Evolutionary conservation across 345 rosid species (phyloP), one percentile per base, ranked within the genome.

Genomic region (Theobroma cacao): DNA sequence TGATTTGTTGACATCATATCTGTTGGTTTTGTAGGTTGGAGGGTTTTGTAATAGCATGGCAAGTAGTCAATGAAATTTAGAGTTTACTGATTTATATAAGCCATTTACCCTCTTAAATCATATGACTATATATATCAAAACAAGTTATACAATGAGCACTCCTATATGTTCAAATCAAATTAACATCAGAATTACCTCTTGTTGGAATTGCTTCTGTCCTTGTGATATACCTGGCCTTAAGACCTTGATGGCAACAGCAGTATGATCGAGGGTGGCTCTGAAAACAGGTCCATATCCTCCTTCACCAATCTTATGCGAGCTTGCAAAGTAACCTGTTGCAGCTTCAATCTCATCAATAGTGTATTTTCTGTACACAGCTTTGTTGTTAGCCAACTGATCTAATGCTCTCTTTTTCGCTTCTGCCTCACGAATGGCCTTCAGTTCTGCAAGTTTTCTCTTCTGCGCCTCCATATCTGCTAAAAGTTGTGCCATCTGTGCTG

Each of bases 251-350:
- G 98, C 98, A 24, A 95, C 95, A 14, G 80, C 43, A 48, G 84
- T 87, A 80, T 92, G 82, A 58, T 90, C 86, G 28, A 93, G 88
- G 63, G 78, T 52, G 60, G 84, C 97, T 76, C 67, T 86, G 50
- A 77, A 95, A 69, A 93, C 98, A 20, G 97, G 91, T 79, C 98
- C 98, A 62, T 93, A 93, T 53, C 93, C 98, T 40, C 98, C 98
- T 87, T 92, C 98, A 41, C 97, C 98, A 68, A 93, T 93, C 91
- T 95, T 89, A 17, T 74, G 56, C 1, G 87, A 76, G 28, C 36
- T 41, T 61, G 93, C 69, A 71, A 95, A 92, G 80, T 86, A 69
- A 62, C 86, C 74, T 18, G 98, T 93, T 47, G 98, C 88, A 48
- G 18, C 75, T 82, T 93, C 97, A 45, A 92, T 88, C 67, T 92